These are phyloP conservation scores for Chenopodium suecicum DNA, from an alignment of 148 eudicot genomes.

Conservation along the genomic window DNA sequence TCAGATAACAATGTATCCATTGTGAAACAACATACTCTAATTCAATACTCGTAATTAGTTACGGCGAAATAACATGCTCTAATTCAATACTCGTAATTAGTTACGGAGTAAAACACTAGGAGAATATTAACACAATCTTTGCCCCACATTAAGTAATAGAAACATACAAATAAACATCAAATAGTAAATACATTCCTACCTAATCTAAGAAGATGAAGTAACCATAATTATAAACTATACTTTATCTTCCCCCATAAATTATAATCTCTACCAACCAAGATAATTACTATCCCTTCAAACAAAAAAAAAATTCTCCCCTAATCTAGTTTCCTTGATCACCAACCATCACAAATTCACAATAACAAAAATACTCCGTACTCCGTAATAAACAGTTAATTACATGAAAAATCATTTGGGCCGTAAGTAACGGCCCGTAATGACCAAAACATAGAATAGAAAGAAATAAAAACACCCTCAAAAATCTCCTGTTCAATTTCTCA, in stretches of 20 bases:
- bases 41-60: too few relatives aligned
- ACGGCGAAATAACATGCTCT: too few relatives aligned
- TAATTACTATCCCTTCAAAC: background rate
- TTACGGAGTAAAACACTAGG: too few relatives aligned
- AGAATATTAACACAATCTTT: background rate
- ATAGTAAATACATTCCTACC: slow-evolving; percentile 4
- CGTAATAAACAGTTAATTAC: background rate
- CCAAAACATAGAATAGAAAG: background rate
- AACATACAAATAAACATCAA: background rate
- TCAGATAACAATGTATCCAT: too few relatives aligned
- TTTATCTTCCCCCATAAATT: background rate
- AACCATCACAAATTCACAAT: background rate
- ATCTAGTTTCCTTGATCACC: background rate
- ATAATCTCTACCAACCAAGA: slow-evolving; percentile 11
- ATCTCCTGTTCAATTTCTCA: background rate
- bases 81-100: too few relatives aligned
- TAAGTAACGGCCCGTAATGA: background rate
- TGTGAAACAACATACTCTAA: too few relatives aligned
- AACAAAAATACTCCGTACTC: background rate
- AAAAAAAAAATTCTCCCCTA: background rate
- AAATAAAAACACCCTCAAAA: background rate
- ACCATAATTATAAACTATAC: slow-evolving; percentile 15
- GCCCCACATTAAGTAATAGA: background rate
- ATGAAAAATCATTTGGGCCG: slow-evolving; percentile 15
- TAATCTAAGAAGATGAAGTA: slow-evolving; percentile 22